phyloP scores from a whole-genome alignment of 2,329 filamentous ascomycete species.

The Fusarium pseudocircinatum region DNA sequence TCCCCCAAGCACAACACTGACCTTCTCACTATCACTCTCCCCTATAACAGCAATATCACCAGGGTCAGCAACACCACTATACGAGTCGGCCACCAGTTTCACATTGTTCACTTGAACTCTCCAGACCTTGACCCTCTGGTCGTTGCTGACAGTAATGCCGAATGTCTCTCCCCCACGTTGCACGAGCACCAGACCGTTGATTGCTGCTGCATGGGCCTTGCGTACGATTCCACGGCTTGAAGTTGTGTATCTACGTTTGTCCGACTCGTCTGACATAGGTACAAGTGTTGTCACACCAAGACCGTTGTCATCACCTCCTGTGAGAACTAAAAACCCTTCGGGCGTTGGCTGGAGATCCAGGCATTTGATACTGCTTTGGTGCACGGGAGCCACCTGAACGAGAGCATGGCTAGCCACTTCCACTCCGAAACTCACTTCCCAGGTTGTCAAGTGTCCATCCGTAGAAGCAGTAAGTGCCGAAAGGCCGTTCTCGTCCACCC shows the following conservation, averaged over 20 bases:
- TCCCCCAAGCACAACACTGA: conserved; percentile 37
- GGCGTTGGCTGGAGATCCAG: conserved; percentile 56
- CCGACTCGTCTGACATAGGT: conserved; percentile 22
- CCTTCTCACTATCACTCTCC: neutral
- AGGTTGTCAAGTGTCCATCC: conserved; percentile 73
- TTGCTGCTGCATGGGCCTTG: conserved; percentile 75
- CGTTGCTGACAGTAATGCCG: conserved; percentile 64
- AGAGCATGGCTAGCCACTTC: conserved; percentile 39
- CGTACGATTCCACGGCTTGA: conserved; percentile 42
- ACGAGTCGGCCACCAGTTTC: conserved; percentile 58
- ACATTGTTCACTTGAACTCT: conserved; percentile 47
- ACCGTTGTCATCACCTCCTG: conserved; percentile 90
- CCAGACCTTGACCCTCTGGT: conserved; percentile 70
- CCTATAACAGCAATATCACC: conserved; percentile 51
- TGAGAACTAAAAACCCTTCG: conserved; percentile 64
- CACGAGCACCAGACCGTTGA: conserved; percentile 66
- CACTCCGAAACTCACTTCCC: conserved; percentile 37
- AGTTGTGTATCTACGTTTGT: conserved; percentile 36
- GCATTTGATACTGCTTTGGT: conserved; percentile 84
- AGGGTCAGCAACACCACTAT: conserved; percentile 69
- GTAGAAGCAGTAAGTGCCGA: conserved; percentile 77
- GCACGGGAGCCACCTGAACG: conserved; percentile 60
- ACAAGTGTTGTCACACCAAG: conserved; percentile 64
- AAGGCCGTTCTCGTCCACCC: conserved; percentile 39
- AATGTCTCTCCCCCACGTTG: conserved; percentile 28